These are phyloP conservation scores for Geranium rotundifolium DNA, from an alignment of 345 rosid species.

Conservation along the genomic window DNA sequence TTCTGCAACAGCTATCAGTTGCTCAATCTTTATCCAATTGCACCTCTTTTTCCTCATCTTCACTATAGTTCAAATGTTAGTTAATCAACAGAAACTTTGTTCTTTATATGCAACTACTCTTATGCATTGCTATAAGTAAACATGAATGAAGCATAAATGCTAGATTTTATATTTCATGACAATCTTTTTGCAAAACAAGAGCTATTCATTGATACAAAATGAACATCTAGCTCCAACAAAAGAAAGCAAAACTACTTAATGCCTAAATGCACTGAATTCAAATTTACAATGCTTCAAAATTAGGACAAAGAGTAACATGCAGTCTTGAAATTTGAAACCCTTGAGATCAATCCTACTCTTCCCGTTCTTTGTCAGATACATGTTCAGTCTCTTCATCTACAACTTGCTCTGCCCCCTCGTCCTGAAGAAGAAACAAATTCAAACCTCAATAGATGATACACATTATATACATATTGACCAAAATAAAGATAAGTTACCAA, in stretches of 20 bases:
- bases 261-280: not conserved
- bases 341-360: not conserved
- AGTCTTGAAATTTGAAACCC: not conserved
- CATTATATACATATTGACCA: not conserved
- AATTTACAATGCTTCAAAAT: not conserved
- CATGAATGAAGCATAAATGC: not conserved
- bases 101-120: not conserved
- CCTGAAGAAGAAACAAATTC: constrained; percentile 21
- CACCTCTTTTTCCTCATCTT: not conserved
- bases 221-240: too few species aligned
- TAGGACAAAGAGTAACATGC: not conserved
- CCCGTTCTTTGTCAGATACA: constrained; percentile 5
- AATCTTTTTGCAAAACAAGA: too few species aligned
- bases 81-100: not conserved
- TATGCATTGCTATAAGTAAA: not conserved
- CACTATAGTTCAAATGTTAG: not conserved
- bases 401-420: constrained; percentile 22
- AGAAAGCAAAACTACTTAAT: too few species aligned
- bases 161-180: too few species aligned
- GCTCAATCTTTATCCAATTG: not conserved
- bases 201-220: too few species aligned
- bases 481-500: too few species aligned
- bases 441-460: not conserved
- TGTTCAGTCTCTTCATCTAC: constrained; percentile 12
- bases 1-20: constrained; percentile 10